phyloP scores from a whole-genome alignment of 345 rosid species.

The Erucastrum elatum region DNA sequence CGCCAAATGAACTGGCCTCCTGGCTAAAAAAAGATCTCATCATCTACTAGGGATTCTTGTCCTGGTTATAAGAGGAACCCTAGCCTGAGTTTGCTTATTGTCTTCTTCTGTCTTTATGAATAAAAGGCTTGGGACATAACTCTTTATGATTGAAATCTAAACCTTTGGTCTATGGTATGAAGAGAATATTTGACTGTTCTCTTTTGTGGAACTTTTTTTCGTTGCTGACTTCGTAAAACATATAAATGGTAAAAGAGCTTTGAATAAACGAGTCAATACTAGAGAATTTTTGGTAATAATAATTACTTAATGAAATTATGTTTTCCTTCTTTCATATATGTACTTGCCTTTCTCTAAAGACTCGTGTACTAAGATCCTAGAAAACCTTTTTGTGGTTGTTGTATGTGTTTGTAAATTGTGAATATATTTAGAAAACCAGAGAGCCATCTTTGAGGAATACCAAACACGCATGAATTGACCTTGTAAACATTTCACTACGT shows the following conservation, averaged over 20 bases:
- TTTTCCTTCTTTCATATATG: background rate
- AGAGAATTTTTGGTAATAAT: background rate
- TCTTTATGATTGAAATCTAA: constrained; percentile 11
- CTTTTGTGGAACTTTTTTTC: background rate
- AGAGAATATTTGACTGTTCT: constrained; percentile 13
- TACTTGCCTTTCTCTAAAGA: background rate
- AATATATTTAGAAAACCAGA: background rate
- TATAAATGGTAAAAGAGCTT: background rate
- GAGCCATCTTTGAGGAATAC: constrained; percentile 26
- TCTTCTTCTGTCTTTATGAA: constrained; percentile 11
- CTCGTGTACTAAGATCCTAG: background rate
- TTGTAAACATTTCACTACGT: constrained; percentile 15
- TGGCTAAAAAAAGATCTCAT: constrained; percentile 52
- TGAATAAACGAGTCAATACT: background rate
- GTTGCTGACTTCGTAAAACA: background rate
- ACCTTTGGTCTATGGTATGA: constrained; percentile 18
- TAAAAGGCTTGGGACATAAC: constrained; percentile 20
- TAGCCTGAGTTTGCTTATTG: constrained; percentile 11
- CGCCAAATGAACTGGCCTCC: constrained; percentile 99
- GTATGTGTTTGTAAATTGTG: background rate
- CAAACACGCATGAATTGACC: constrained; percentile 31
- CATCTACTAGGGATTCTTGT: background rate
- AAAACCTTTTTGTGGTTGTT: background rate
- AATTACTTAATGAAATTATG: background rate
- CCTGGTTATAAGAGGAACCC: constrained; percentile 9